Evolutionary conservation across 2,329 filamentous ascomycete species (phyloP), one percentile per base, ranked within the genome.

Genomic region (Sporothrix mexicana): DNA sequence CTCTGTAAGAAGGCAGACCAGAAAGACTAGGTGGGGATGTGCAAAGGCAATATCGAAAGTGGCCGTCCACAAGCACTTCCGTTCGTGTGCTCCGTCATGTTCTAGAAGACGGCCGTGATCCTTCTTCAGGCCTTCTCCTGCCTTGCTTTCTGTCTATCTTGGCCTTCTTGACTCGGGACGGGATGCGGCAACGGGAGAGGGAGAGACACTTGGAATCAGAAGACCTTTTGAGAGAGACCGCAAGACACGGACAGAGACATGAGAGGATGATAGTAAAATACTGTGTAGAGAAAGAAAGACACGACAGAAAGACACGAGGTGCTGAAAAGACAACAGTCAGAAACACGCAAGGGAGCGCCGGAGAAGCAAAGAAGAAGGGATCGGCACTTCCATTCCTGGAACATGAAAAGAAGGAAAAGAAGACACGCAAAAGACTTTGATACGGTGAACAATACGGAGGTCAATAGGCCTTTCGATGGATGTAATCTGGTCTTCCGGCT

Each of bases 111-210:
- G 5, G 25, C 23, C 7, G 43, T 12, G 30, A 36, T 55, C 47
- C 7, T 23, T 41, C 20, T 55, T 7, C 7, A 36, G 30, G 30
- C 7, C 30, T 20, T 9, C 47, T 30, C 36, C 5, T 30, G 30
- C 23, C 43, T 25, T 67, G 49, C 51, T 20, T 2, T 51, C 2
- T 20, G 20, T 25, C 41, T 15, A 4, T 7, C 41, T 36, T 13
- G 8, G 41, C 41, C 61, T 15, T 41, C 9, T 57, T 53, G 43
- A 47, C 57, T 53, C 30, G 20, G 25, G 41, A 47, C 47, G 64
- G 64, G 64, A 49, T 68, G 15, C 64, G 64, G 64, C 64, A 53
- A 41, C 64, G 64, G 64, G 17, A 51, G 45, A 49, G 45, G n/a
- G 59, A 45, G 59, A 43, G 41, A 64, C 59, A 64, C 9, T 45